Base-by-base conservation (phyloP, 805 yeast species). In the Candida ficus region DNA sequence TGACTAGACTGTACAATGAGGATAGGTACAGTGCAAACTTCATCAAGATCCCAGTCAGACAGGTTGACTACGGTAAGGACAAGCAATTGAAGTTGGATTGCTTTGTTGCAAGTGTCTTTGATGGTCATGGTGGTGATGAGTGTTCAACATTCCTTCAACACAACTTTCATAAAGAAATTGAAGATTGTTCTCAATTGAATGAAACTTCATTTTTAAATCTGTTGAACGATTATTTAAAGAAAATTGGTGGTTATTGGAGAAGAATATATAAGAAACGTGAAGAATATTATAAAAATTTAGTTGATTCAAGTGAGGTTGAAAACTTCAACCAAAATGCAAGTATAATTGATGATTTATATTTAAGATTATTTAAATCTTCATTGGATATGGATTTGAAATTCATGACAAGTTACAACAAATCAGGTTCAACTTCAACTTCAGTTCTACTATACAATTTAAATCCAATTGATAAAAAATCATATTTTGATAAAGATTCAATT, bases 71-170 rank as follows among this genome's bases (percentile, higher is more conserved):
- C 47, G 61, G 57, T 5, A 38, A 47, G 40, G 36, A 42, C 29
- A 47, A 47, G 29, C 37, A 29, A 4, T 37, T 53, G 33, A 18
- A 43, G 22, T 8, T 35, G 22, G 47, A 47, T 29, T 78, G 80
- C 16, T 84, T 91, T 63, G 78, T 76, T 49, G 80, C 86, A 53
- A 76, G 78, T 34, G 73, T 93, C 2, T 89, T 85, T 60, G 99
- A 93, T 63, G 99, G 99, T 9, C 99, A 93, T 63, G 99, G 98
- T 7, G 95, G 96, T 18, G 71, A 69, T 19, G 80, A 80, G 39
- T 86, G 95, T 52, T 71, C 89, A 34, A 70, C 67, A 19, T 83
- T 73, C 53, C 65, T 90, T 11, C 63, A 70, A 17, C 61, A 68
- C 4, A 66, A 78, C 40, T 66, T 93, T 23, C 78, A 70, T 41